A percentile compares a stretch with the other conserved stretches of the same genome.
Conservation (phyloP, 2,329 filamentous ascomycete species). For the Tolypocladium ovalisporum region DNA sequence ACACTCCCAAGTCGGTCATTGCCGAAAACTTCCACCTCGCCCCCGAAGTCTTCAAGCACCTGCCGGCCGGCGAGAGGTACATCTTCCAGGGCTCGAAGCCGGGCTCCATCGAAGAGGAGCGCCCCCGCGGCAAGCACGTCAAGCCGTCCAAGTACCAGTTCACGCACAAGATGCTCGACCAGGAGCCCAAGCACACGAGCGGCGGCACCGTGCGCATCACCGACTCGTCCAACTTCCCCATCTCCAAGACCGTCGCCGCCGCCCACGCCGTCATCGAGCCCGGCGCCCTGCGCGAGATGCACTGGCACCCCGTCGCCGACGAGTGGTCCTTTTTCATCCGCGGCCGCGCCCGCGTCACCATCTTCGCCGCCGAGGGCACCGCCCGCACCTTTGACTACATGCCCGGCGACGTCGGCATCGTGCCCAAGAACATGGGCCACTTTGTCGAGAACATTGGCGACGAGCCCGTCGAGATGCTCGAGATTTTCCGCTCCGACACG, state of each 20-base stretch:
- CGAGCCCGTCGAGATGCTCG: slow-evolving; percentile 63
- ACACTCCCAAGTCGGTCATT: slow-evolving; percentile 61
- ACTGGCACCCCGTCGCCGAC: slow-evolving; percentile 72
- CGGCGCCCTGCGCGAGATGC: slow-evolving; percentile 65
- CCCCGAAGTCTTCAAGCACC: slow-evolving; percentile 57
- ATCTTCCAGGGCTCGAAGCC: slow-evolving; percentile 64
- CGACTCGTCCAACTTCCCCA: slow-evolving; percentile 65
- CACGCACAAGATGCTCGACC: slow-evolving; percentile 60
- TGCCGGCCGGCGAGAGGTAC: slow-evolving; percentile 60
- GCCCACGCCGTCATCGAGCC: slow-evolving; percentile 62
- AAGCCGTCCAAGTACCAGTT: slow-evolving; percentile 59
- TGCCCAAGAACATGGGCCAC: slow-evolving; percentile 67
- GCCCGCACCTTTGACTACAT: slow-evolving; percentile 68
- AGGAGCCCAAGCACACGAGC: slow-evolving; percentile 52
- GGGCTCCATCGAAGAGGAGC: slow-evolving; percentile 53
- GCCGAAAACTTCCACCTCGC: slow-evolving; percentile 66
- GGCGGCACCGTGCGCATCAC: slow-evolving; percentile 65
- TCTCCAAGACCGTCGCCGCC: slow-evolving; percentile 62
- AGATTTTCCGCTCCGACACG: slow-evolving; percentile 61
- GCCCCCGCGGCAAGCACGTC: slow-evolving; percentile 47
- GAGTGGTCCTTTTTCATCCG: slow-evolving; percentile 74
- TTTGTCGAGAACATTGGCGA: slow-evolving; percentile 77
- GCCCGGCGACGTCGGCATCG: slow-evolving; percentile 66
- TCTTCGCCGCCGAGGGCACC: slow-evolving; percentile 59
- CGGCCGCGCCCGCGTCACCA: slow-evolving; percentile 61